Percentiles rank a stretch among this genome's conserved stretches.
Evolutionary conservation across 192 early-diverging fungal genomes (phyloP).

Genomic region (Neocallimastix lanati): DNA sequence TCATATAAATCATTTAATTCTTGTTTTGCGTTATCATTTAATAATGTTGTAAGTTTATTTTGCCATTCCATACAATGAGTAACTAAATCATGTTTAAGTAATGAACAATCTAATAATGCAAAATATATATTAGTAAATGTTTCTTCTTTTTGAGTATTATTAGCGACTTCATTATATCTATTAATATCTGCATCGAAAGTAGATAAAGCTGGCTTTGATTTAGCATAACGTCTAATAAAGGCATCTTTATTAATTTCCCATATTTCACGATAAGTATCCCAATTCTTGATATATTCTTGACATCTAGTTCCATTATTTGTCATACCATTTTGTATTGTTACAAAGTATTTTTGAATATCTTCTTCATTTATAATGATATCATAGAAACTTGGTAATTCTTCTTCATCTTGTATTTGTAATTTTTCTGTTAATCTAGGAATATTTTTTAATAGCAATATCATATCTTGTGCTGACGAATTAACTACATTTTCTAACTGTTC

Average conservation of each 20-base stretch:
- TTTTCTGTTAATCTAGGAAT: constrained; percentile 21
- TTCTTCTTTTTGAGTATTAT: constrained; percentile 49
- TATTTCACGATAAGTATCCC: constrained; percentile 46
- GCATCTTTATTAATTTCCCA: constrained; percentile 57
- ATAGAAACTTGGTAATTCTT: constrained; percentile 13
- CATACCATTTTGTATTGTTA: constrained; percentile 38
- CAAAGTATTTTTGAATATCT: constrained; percentile 39
- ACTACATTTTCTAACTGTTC: constrained; percentile 29
- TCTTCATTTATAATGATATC: constrained; percentile 34
- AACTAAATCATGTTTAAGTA: constrained; percentile 39
- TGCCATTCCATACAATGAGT: constrained; percentile 42
- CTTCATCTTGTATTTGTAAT: constrained; percentile 9
- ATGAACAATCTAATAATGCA: constrained; percentile 33
- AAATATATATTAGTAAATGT: constrained; percentile 47
- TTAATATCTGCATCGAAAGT: constrained; percentile 50
- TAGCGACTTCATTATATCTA: constrained; percentile 46
- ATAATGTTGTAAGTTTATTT: constrained; percentile 35
- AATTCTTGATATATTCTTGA: constrained; percentile 37
- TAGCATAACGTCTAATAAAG: constrained; percentile 43
- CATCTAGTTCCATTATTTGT: constrained; percentile 31
- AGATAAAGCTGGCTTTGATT: constrained; percentile 39
- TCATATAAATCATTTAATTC: constrained; percentile 17
- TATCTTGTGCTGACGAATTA: constrained; percentile 25
- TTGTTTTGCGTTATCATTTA: constrained; percentile 30
- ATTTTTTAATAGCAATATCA: constrained; percentile 34